Conservation (phyloP, 2,329 filamentous ascomycete species). For the Penicillium sp. region DNA sequence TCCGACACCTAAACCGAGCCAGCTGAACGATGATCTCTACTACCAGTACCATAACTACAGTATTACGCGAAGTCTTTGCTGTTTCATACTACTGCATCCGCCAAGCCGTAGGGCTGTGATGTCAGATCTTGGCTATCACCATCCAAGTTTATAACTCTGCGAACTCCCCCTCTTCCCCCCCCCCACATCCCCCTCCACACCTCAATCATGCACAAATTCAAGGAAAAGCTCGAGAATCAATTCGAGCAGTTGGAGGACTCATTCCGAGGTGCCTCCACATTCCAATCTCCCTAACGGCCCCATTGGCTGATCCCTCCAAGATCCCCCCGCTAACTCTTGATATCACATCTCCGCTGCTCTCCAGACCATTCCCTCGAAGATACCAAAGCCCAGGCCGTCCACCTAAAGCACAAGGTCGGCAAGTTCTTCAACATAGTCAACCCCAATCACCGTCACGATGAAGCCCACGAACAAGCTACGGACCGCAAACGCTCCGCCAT, state of each 20-base stretch:
- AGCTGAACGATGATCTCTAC: too few species aligned
- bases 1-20: too few species aligned
- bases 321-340: neutral
- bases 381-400: constrained; percentile 57
- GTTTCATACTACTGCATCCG: too few species aligned
- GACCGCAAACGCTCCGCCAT: constrained; percentile 79
- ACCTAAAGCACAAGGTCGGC: constrained; percentile 66
- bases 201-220: constrained; percentile 29
- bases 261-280: constrained; percentile 27
- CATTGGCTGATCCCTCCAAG: neutral
- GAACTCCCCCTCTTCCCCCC: neutral
- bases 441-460: constrained; percentile 87
- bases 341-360: neutral
- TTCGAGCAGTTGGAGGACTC: constrained; percentile 28
- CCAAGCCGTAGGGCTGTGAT: constrained; percentile 13
- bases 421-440: constrained; percentile 76
- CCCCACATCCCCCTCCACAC: neutral
- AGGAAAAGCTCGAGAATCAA: constrained; percentile 24
- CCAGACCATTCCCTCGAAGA: constrained; percentile 44
- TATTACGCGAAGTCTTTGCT: too few species aligned
- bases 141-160: too few species aligned
- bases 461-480: constrained; percentile 82
- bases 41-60: too few species aligned
- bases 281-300: neutral
- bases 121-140: too few species aligned